Evolutionary conservation across 176 grass and related monocot species (phyloP).

Genomic region (Oryza glaberrima): DNA sequence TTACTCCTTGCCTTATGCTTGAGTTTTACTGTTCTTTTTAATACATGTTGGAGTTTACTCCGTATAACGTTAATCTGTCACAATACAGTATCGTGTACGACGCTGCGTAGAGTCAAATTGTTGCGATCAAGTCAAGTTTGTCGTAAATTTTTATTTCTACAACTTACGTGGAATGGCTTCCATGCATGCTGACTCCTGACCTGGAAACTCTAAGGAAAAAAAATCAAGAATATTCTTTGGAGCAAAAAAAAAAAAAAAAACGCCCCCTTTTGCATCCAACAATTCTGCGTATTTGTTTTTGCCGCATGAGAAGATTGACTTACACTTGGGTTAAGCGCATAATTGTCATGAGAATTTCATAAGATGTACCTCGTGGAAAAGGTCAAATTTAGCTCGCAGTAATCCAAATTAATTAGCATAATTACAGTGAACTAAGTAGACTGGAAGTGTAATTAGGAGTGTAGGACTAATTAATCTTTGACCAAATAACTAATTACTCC

Average conservation of each 20-base stretch:
- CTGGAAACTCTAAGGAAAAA: not conserved
- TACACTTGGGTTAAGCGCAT: not conserved
- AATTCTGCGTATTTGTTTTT: not conserved
- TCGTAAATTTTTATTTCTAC: not conserved
- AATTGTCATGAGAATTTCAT: too few species aligned
- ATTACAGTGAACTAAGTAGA: not conserved
- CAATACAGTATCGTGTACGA: not conserved
- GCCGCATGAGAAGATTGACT: not conserved
- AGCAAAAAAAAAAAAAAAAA: not conserved
- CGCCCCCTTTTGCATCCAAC: not conserved
- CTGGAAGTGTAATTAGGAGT: not conserved
- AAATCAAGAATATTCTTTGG: not conserved
- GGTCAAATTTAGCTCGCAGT: not conserved
- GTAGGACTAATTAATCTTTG: not conserved
- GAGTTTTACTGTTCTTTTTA: not conserved
- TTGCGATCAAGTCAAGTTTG: slow-evolving; percentile 1
- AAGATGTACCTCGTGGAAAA: too few species aligned
- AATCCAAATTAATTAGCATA: not conserved
- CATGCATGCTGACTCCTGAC: slow-evolving; percentile 29
- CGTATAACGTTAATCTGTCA: not conserved
- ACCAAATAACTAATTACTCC: not conserved
- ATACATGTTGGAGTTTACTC: not conserved
- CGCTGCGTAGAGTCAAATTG: not conserved
- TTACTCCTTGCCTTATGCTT: not conserved
- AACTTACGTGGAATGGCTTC: slow-evolving; percentile 8